A percentile compares a stretch with the other conserved stretches of the same genome.
Evolutionary conservation across 1,284 basidiomycete genomes (phyloP).

Genomic region (Schizopora paradoxa): DNA sequence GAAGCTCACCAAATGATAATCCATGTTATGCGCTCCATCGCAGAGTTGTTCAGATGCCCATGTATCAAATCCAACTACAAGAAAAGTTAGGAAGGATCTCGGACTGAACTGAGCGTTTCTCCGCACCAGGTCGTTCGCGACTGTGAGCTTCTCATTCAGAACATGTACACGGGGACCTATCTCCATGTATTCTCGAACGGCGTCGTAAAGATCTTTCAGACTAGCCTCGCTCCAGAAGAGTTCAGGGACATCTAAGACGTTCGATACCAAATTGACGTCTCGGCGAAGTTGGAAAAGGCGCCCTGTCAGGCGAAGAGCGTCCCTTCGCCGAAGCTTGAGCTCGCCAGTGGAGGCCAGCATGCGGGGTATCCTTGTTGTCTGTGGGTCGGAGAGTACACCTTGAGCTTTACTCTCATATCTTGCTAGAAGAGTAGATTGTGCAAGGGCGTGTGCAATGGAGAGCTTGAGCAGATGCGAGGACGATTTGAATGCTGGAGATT

Average conservation of each 20-base stretch:
- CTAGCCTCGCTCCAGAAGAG: slow-evolving; percentile 95
- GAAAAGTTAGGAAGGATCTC: slow-evolving; percentile 5
- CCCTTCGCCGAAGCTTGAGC: slow-evolving; percentile 71
- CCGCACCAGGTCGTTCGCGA: slow-evolving; percentile 84
- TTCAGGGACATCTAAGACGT: slow-evolving; percentile 93
- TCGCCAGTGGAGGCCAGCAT: slow-evolving; percentile 80
- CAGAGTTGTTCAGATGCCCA: slow-evolving; percentile 86
- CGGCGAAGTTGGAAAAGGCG: slow-evolving; percentile 84
- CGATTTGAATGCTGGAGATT: slow-evolving; percentile 72
- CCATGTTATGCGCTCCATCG: slow-evolving; percentile 93
- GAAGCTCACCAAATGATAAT: slow-evolving; percentile 80
- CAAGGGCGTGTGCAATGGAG: slow-evolving; percentile 91
- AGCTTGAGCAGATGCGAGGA: slow-evolving; percentile 82
- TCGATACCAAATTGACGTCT: slow-evolving; percentile 89
- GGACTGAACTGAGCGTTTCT: no score
- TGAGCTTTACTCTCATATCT: slow-evolving; percentile 84
- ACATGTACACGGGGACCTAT: slow-evolving; percentile 81
- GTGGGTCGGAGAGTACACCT: slow-evolving; percentile 73
- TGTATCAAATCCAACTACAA: slow-evolving; percentile 87
- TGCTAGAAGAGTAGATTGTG: slow-evolving; percentile 89
- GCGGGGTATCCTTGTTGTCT: slow-evolving; percentile 75
- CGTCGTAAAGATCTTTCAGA: slow-evolving; percentile 85
- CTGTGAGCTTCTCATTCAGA: slow-evolving; percentile 84
- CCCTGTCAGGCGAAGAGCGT: slow-evolving; percentile 86
- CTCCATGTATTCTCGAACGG: slow-evolving; percentile 93